Base-by-base conservation (phyloP, 2,329 filamentous ascomycete genomes). In the Furcasterigmium furcatum region DNA sequence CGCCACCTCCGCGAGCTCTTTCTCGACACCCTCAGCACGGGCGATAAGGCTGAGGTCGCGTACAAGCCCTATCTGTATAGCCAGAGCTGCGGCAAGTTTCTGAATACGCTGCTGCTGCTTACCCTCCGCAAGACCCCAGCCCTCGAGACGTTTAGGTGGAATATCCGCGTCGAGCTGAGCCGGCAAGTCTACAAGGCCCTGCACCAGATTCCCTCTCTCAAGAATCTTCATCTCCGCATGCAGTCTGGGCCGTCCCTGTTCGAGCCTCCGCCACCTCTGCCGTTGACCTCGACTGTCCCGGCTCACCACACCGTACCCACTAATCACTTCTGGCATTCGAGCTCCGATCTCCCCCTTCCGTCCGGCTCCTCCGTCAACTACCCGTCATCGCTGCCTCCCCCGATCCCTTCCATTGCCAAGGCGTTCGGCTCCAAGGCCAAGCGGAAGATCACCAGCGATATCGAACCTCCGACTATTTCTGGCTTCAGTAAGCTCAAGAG, bases 111-210 rank as follows among this genome's bases (percentile, higher is more conserved):
- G 35, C 60, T 85, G 6, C 70, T 76, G 24, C 55, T 83, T 56
- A 74, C 78, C 1, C 57, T 85, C 49, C 77, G 74, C 53, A 79
- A 76, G 52, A 73, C 80, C 22, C 70, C 62, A 36, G 64, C 69
- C 1, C 67, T 85, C 20, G 80, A 85, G 56, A 67, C 67, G 4
- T 83, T 85, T 55, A 69, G 76, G 51, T 85, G 82, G 82, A 82
- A 85, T 57, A 77, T 84, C 44, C 73, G 79, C 7, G 75, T 85
- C 45, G 81, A 85, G 58, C 68, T 85, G 9, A 81, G 75, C 56
- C 68, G 77, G 6, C 72, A 72, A 2, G 72, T 85, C 5, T 84
- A 80, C 61, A 70, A 70, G 46, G 71, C 72, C 27, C 65, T 85
- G 10, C 80, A 83, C 56, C 61, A 68, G 27, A 77, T 83, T 46